phyloP scores from a whole-genome alignment of 2,329 filamentous ascomycete genomes.

The Diplodia intermedia region DNA sequence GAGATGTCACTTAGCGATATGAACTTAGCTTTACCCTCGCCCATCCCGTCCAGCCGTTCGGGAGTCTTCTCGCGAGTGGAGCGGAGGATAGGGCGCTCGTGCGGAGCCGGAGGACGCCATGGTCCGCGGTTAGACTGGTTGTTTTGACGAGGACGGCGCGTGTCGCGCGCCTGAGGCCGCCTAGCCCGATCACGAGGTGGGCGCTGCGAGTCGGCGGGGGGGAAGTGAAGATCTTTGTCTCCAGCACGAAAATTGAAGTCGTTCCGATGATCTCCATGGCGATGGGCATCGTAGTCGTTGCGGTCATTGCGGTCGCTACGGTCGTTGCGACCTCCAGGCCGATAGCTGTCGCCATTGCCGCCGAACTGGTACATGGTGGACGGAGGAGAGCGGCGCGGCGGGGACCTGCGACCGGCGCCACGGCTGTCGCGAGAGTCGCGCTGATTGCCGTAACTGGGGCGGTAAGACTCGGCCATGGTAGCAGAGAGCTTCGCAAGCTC shows the following conservation, averaged over 20 bases:
- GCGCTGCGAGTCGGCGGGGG: slow-evolving; percentile 37
- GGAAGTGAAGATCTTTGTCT: slow-evolving; percentile 42
- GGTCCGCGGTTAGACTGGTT: slow-evolving; percentile 15
- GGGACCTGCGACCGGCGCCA: slow-evolving; percentile 27
- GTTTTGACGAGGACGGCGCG: slow-evolving; percentile 6
- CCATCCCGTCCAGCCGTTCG: slow-evolving; percentile 55
- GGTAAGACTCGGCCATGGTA: slow-evolving; percentile 29
- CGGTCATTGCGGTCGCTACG: neutral
- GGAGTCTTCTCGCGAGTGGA: slow-evolving; percentile 51
- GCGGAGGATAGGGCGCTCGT: slow-evolving; percentile 54
- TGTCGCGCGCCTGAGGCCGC: slow-evolving; percentile 24
- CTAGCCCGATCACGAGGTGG: slow-evolving; percentile 10
- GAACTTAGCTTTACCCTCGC: slow-evolving; percentile 51
- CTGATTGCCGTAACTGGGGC: slow-evolving; percentile 29
- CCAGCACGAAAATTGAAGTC: slow-evolving; percentile 47
- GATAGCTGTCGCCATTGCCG: slow-evolving; percentile 40
- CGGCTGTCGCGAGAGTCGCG: slow-evolving; percentile 27
- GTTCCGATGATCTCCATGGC: slow-evolving; percentile 33
- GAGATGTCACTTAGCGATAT: slow-evolving; percentile 49
- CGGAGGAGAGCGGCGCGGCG: slow-evolving; percentile 23
- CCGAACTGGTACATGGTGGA: slow-evolving; percentile 31
- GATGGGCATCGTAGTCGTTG: slow-evolving; percentile 35
- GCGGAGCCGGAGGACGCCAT: slow-evolving; percentile 43
- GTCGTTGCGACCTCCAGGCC: slow-evolving; percentile 37
- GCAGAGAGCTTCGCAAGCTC: neutral